These are phyloP conservation scores for Apophysomyces ossiformis DNA, from an alignment of 371 early-diverging fungal species.

Conservation along the genomic window DNA sequence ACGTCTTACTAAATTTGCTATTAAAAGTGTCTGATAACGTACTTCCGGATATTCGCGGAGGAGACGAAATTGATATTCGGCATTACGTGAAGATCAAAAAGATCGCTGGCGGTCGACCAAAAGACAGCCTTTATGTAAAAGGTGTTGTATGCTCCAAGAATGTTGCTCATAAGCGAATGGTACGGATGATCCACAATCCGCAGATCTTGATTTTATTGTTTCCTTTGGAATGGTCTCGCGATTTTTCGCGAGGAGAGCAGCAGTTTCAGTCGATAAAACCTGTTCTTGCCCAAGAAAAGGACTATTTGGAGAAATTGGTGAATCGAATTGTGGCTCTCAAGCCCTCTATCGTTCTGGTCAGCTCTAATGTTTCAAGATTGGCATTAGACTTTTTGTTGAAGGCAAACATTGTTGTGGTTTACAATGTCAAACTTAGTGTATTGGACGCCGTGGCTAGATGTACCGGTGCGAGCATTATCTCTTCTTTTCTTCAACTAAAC, in stretches of 20 bases:
- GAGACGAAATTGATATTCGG: constrained; percentile 87
- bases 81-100: constrained; percentile 92
- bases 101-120: constrained; percentile 83
- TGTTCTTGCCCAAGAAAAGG: constrained; percentile 79
- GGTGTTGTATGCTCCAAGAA: constrained; percentile 89
- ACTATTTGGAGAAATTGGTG: constrained; percentile 78
- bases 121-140: constrained; percentile 77
- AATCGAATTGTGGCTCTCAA: constrained; percentile 72
- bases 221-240: constrained; percentile 84
- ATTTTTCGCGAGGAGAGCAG: constrained; percentile 69
- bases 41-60: constrained; percentile 67
- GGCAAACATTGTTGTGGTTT: constrained; percentile 75
- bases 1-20: constrained; percentile 69
- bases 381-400: constrained; percentile 85
- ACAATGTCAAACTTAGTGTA: constrained; percentile 83
- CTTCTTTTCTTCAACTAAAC: constrained; percentile 78
- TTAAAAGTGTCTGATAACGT: constrained; percentile 70
- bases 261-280: constrained; percentile 78
- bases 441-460: constrained; percentile 82
- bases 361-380: constrained; percentile 76
- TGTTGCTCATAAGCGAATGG: constrained; percentile 89
- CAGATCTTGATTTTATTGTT: constrained; percentile 86
- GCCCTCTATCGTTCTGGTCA: constrained; percentile 82
- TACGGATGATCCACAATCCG: constrained; percentile 65
- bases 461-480: constrained; percentile 82